These are phyloP conservation scores for Phytophthora podocarpi DNA, from an alignment of 352 stramenopile genomes.

Conservation along the genomic window DNA sequence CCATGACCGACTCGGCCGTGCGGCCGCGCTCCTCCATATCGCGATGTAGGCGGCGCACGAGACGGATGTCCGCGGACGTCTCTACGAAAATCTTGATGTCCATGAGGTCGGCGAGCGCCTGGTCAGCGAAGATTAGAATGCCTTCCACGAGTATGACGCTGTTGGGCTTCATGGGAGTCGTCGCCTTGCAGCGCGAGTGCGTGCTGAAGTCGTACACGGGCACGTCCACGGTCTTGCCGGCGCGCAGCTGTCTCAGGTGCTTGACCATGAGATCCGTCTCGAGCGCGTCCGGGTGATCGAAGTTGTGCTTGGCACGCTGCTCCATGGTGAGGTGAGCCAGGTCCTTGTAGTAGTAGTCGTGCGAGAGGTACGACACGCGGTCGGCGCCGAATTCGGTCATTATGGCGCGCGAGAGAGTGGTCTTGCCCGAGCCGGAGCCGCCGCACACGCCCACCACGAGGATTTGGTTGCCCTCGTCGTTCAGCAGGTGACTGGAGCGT, in stretches of 20 bases:
- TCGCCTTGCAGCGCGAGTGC: conserved; percentile 89
- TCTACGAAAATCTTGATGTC: conserved; percentile 99
- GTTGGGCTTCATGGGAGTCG: conserved; percentile 82
- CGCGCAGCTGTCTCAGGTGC: conserved; percentile 89
- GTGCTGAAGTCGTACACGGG: conserved; percentile 96
- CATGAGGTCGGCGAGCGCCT: conserved; percentile 89
- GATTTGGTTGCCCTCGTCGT: conserved; percentile 71
- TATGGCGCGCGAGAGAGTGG: conserved; percentile 90
- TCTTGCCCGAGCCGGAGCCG: conserved; percentile 92
- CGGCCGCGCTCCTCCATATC: conserved; percentile 95
- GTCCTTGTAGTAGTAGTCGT: conserved; percentile 98
- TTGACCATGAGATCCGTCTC: conserved; percentile 95
- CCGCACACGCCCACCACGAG: conserved; percentile 93
- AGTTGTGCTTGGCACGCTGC: conserved; percentile 93
- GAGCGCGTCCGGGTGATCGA: conserved; percentile 97
- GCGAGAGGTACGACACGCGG: conserved; percentile 94
- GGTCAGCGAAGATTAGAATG: conserved; percentile 96
- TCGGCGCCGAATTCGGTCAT: conserved; percentile 87
- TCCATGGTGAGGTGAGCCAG: conserved; percentile 87
- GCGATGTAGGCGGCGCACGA: conserved; percentile 92
- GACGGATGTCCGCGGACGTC: conserved; percentile 93
- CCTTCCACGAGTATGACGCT: conserved; percentile 96
- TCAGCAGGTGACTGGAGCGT: conserved; percentile 39
- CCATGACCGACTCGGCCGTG: conserved; percentile 94
- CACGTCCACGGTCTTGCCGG: conserved; percentile 89